Conservation (phyloP, 495 filamentous ascomycete genomes). For the Amphirosellinia nigrospora region DNA sequence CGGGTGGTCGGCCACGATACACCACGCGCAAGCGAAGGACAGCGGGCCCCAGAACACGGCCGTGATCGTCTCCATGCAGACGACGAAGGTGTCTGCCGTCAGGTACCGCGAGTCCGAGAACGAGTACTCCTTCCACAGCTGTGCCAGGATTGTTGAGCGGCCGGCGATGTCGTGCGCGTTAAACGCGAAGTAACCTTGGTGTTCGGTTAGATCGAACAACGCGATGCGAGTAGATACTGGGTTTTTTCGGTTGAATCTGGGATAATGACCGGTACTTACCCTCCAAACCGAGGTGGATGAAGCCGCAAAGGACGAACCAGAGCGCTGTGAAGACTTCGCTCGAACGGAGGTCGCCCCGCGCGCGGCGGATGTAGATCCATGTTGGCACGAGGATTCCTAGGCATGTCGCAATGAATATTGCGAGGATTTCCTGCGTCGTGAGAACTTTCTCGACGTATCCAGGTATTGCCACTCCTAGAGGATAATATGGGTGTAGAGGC, state of each 20-base stretch:
- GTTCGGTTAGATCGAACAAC: neutral
- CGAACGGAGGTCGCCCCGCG: slow-evolving; percentile 42
- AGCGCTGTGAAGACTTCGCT: slow-evolving; percentile 50
- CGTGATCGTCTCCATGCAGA: slow-evolving; percentile 63
- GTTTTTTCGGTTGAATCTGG: too few species aligned
- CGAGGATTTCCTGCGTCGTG: slow-evolving; percentile 47
- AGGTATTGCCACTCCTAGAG: slow-evolving; percentile 48
- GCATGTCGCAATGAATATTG: slow-evolving; percentile 50
- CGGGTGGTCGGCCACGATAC: slow-evolving; percentile 54
- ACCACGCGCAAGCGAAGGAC: slow-evolving; percentile 53
- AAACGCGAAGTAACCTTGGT: slow-evolving; percentile 52
- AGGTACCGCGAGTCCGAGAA: slow-evolving; percentile 65
- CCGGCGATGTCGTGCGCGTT: slow-evolving; percentile 52
- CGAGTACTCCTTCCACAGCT: slow-evolving; percentile 69
- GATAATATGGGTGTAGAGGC: slow-evolving; percentile 56
- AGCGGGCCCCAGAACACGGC: slow-evolving; percentile 63
- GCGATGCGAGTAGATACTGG: neutral
- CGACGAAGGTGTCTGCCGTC: slow-evolving; percentile 56
- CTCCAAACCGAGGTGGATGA: slow-evolving; percentile 65
- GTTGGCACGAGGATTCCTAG: slow-evolving; percentile 49
- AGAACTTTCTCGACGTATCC: slow-evolving; percentile 57
- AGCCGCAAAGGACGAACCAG: slow-evolving; percentile 64
- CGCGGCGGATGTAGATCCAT: slow-evolving; percentile 40
- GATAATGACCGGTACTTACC: too few species aligned
- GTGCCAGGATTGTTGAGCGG: slow-evolving; percentile 57